Evolutionary conservation across 345 rosid genomes (phyloP), one percentile per base, ranked within the genome.

Genomic region (Citrus mangshanensis): DNA sequence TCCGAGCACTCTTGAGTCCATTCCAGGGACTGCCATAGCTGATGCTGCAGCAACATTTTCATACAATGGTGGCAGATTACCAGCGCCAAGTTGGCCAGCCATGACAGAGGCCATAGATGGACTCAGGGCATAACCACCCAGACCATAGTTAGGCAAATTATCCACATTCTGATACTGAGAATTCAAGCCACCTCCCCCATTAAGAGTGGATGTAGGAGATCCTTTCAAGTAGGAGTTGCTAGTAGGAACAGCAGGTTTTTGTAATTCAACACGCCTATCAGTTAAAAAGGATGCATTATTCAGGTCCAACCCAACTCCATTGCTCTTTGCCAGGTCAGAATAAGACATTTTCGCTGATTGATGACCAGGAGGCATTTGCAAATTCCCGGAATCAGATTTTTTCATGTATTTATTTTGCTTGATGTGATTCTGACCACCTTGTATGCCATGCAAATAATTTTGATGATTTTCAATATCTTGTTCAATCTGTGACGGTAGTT

Each of bases 21-120:
- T 72, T 81, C 93, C 95, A 67, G 91, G 84, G 32, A 75, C 80
- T 32, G 83, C 92, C 85, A 88, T 61, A 75, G 91, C 86, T 7
- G 91, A 85, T 32, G 90, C 90, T 3, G 92, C 89, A 35, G 95
- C 87, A 82, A 84, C 89, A 90, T 93, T 91, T 56, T 92, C 97
- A 87, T 82, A 93, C 70, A 86, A 80, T 38, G 91, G 91, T 19
- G 97, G 90, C 54, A 83, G 80, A 84, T 79, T 91, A 74, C 86
- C 87, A 34, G 76, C 78, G 58, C 93, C 93, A 67, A 90, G 84
- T 70, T 95, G 98, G 84, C 84, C 80, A 63, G 89, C 88, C 88
- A 92, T 86, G 87, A 85, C 75, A 65, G 97, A 87, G 32, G 89
- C 83, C 72, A 90, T 59, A 55, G 88, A 87, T 10, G 97, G 95